Percentiles rank a stretch among this genome's conserved stretches.
These are phyloP conservation scores for Kwoniella sp. DNA, from an alignment of 768 basidiomycete species.

Conservation along the genomic window DNA sequence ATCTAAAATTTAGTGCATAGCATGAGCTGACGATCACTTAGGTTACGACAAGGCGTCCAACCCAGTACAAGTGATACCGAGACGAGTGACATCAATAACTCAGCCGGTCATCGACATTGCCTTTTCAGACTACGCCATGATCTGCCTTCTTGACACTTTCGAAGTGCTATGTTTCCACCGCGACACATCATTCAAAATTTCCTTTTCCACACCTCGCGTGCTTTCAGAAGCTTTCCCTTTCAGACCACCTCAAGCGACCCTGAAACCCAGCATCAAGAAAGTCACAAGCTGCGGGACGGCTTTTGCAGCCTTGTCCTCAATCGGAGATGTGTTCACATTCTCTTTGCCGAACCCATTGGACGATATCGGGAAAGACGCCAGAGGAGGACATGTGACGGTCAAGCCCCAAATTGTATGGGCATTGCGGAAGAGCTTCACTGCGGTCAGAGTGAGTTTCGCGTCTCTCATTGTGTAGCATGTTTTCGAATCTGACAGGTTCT, in stretches of 20 bases:
- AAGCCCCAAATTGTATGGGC: conserved; percentile 92
- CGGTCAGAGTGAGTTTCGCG: conserved; percentile 69
- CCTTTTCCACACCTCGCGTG: conserved; percentile 76
- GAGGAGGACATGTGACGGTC: conserved; percentile 57
- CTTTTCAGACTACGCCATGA: conserved; percentile 73
- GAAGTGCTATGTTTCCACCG: conserved; percentile 85
- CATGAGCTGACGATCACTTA: conserved; percentile 42
- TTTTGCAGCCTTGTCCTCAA: conserved; percentile 78
- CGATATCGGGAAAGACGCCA: conserved; percentile 54
- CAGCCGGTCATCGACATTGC: conserved; percentile 71
- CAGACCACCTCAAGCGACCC: conserved; percentile 74
- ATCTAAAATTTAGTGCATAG: too few species aligned
- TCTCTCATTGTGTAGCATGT: neutral
- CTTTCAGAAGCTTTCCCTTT: conserved; percentile 74
- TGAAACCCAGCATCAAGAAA: conserved; percentile 73
- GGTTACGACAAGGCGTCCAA: conserved; percentile 77
- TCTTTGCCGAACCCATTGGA: conserved; percentile 57
- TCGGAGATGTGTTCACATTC: conserved; percentile 92
- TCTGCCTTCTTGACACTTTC: conserved; percentile 71
- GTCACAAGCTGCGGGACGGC: conserved; percentile 74
- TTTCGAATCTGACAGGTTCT: neutral
- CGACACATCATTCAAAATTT: conserved; percentile 73
- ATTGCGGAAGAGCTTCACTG: conserved; percentile 78
- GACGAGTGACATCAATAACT: conserved; percentile 76
- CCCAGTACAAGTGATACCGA: conserved; percentile 73